Conservation (phyloP, 106 monocot genomes). For the Platanthera zijinensis region DNA sequence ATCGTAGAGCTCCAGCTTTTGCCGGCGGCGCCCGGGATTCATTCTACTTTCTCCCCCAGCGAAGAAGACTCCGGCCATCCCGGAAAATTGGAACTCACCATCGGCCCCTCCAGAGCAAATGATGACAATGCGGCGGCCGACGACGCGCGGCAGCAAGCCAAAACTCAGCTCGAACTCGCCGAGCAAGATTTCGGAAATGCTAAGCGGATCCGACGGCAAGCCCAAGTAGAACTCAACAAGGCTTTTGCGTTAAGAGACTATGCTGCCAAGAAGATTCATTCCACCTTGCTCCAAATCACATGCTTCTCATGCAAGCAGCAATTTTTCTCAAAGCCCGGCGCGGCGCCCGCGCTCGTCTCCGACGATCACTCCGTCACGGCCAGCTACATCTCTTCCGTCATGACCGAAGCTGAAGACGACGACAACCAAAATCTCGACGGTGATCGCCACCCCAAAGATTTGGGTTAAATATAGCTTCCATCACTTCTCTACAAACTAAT, state of each 20-base stretch:
- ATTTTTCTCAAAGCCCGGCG: background rate
- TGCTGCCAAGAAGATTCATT: conserved; percentile 8
- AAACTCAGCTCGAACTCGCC: conserved; percentile 6
- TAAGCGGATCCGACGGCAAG: conserved; percentile 14
- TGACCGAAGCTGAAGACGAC: conserved; percentile 11
- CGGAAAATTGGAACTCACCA: conserved; percentile 5
- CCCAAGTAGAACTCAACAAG: conserved; percentile 16
- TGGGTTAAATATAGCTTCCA: background rate
- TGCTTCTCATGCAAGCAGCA: conserved; percentile 18
- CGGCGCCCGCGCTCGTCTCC: background rate
- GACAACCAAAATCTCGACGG: background rate
- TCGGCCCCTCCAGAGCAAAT: conserved; percentile 2
- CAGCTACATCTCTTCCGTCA: conserved; percentile 12
- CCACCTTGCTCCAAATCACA: conserved; percentile 15
- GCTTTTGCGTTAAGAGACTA: conserved; percentile 7
- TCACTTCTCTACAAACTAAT: background rate
- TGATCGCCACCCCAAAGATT: background rate
- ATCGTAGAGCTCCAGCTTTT: conserved; percentile 17
- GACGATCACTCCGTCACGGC: background rate
- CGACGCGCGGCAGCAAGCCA: conserved; percentile 7
- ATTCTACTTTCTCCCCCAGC: background rate
- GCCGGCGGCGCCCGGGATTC: background rate
- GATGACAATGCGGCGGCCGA: background rate
- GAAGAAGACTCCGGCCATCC: background rate
- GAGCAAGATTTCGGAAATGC: conserved; percentile 12